phyloP scores from a whole-genome alignment of 352 stramenopile genomes.

The Phytophthora pinifolia region DNA sequence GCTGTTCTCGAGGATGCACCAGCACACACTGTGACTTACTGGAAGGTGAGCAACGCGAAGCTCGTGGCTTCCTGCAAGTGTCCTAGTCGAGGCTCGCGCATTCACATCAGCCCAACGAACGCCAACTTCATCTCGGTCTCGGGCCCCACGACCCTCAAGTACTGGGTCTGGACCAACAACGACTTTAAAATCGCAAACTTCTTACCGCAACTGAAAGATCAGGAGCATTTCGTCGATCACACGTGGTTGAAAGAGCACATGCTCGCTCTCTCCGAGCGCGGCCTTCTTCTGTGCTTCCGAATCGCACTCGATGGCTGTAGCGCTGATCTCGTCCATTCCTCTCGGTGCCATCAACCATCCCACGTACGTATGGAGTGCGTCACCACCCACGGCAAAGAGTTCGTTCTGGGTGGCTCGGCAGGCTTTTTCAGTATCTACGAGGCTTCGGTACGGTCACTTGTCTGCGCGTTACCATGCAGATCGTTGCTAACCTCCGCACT shows the following conservation, averaged over 20 bases:
- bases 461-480: not conserved
- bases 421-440: slow-evolving; percentile 82
- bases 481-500: not conserved
- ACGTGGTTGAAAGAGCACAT: slow-evolving; percentile 76
- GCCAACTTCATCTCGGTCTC: slow-evolving; percentile 76
- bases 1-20: slow-evolving; percentile 71
- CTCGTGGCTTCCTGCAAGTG: slow-evolving; percentile 70
- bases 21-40: slow-evolving; percentile 73
- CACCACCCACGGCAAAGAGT: slow-evolving; percentile 62
- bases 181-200: slow-evolving; percentile 83
- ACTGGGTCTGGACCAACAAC: slow-evolving; percentile 76
- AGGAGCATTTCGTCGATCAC: slow-evolving; percentile 84
- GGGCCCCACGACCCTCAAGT: slow-evolving; percentile 74
- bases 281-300: slow-evolving; percentile 65
- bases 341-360: slow-evolving; percentile 61
- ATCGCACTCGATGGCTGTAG: slow-evolving; percentile 45
- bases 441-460: slow-evolving; percentile 40
- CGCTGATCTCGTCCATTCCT: slow-evolving; percentile 72
- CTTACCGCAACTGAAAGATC: slow-evolving; percentile 68
- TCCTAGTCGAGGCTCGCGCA: slow-evolving; percentile 58
- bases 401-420: slow-evolving; percentile 68
- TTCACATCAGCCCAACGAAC: slow-evolving; percentile 73
- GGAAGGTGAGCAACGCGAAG: slow-evolving; percentile 79
- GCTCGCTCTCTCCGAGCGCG: slow-evolving; percentile 67
- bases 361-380: slow-evolving; percentile 76